Evolutionary conservation across 2,329 filamentous ascomycete species (phyloP), one percentile per base, ranked within the genome.

Genomic region (Penicillium crustosum): DNA sequence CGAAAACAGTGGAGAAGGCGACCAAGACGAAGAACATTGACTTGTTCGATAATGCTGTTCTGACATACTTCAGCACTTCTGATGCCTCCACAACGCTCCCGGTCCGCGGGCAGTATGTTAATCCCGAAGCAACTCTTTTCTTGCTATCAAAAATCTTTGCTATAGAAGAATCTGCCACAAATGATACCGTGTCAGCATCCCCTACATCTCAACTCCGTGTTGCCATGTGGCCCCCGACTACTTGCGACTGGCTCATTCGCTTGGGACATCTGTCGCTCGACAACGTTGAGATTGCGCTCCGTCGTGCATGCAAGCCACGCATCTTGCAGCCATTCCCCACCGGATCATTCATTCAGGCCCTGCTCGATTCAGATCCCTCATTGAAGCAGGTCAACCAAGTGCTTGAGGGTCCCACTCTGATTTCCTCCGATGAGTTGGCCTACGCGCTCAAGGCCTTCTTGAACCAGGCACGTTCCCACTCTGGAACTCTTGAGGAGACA

Each of bases 201-300:
- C 67, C 66, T 15, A 61, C 65, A 9, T 68, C 64, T 50, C 70
- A 64, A 47, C 63, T 77, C 15, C 67, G 61, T 19, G 63, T 76
- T 54, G 64, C 59, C 6, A 59, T 78, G n/a, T 75, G 75, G 67
- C 76, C 77, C 4, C 60, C 65, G 6, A 60, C 61, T 17, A 77
- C 75, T 10, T 76, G 77, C 50, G 60, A 73, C 33, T 80, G 77
- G 77, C 70, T 81, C 13, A 70, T 77, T 45, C 62, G 70, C 13
- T 57, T 71, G 8, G 75, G 77, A 19, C 69, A 77, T 29, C 56
- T 81, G 4, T 75, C 70, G 17, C 55, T 66, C 8, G 71, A 70
- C 49, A 76, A 75, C n/a, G 68, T 80, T 31, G 71, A 77, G 43
- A 70, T 70, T 50, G 76, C 76, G 15, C 64, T 78, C 33, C 70